A percentile compares a stretch with the other conserved stretches of the same genome.
Evolutionary conservation across 345 rosid species (phyloP).

Genomic region (Rhizophora apiculata): DNA sequence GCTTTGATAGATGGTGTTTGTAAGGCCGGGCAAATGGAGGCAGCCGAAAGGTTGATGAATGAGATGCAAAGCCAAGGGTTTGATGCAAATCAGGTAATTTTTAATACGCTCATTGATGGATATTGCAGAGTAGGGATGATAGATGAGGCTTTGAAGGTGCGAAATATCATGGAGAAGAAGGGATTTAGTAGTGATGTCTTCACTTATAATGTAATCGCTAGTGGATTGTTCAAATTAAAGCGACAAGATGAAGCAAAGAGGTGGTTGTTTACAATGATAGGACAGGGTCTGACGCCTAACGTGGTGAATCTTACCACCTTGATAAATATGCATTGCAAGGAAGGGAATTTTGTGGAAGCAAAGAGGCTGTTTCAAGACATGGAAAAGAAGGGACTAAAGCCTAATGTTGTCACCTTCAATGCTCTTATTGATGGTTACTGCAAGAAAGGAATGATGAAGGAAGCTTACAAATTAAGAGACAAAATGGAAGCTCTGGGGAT

Average conservation of each 20-base stretch:
- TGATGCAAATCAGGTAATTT: conserved; percentile 48
- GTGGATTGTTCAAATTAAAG: conserved; percentile 52
- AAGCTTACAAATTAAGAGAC: conserved; percentile 54
- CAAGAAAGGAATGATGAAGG: conserved; percentile 63
- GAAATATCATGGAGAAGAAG: conserved; percentile 61
- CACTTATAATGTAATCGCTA: conserved; percentile 59
- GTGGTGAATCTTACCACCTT: conserved; percentile 60
- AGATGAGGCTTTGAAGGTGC: conserved; percentile 55
- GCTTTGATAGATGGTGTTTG: conserved; percentile 75
- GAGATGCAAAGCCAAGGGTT: conserved; percentile 70
- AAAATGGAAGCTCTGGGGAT: conserved; percentile 55
- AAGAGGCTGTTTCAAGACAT: conserved; percentile 58
- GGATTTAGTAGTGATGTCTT: conserved; percentile 62
- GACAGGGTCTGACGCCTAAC: conserved; percentile 45
- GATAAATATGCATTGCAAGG: conserved; percentile 71
- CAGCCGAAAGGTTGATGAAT: conserved; percentile 58
- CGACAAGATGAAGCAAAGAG: conserved; percentile 64
- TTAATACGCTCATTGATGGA: conserved; percentile 68
- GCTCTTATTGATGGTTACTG: conserved; percentile 60
- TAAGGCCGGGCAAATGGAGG: conserved; percentile 70
- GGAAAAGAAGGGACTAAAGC: conserved; percentile 49
- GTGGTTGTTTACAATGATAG: conserved; percentile 56
- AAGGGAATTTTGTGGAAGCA: conserved; percentile 78
- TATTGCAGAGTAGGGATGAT: conserved; percentile 62
- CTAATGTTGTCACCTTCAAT: conserved; percentile 56